These are phyloP conservation scores for Kalmanozyma brasiliensis DNA, from an alignment of 1,284 basidiomycete species.

Conservation along the genomic window DNA sequence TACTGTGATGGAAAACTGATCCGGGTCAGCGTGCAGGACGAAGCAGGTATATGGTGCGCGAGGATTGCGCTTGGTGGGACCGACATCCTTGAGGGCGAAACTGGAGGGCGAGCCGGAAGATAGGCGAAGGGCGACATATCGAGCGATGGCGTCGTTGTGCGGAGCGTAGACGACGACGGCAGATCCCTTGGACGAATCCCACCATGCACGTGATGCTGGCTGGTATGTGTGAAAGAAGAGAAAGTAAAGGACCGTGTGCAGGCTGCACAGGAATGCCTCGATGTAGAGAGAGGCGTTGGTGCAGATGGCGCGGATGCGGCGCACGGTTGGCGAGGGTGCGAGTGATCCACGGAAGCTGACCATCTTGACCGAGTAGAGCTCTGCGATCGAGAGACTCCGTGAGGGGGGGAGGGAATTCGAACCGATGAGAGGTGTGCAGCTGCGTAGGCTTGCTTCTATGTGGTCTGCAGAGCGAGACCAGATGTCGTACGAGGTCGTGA, in stretches of 20 bases:
- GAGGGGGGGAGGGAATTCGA: no score
- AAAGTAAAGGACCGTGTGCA: slow-evolving; percentile 34
- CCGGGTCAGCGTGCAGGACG: slow-evolving; percentile 40
- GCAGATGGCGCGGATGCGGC: slow-evolving; percentile 29
- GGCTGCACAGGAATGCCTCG: slow-evolving; percentile 29
- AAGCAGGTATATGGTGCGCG: slow-evolving; percentile 51
- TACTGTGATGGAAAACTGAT: slow-evolving; percentile 45
- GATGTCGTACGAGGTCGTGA: no score
- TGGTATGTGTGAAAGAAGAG: slow-evolving; percentile 32
- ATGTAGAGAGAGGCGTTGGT: slow-evolving; percentile 32
- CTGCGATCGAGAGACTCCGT: no score
- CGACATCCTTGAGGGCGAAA: slow-evolving; percentile 40
- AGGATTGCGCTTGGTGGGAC: slow-evolving; percentile 29
- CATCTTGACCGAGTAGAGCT: slow-evolving; percentile 4
- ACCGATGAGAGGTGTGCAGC: no score
- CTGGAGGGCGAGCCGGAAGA: slow-evolving; percentile 43
- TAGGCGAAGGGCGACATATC: slow-evolving; percentile 42
- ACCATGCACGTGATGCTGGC: slow-evolving; percentile 39
- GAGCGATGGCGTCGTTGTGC: slow-evolving; percentile 42
- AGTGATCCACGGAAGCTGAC: slow-evolving; percentile 34
- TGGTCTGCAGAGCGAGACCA: no score
- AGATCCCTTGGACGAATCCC: slow-evolving; percentile 41
- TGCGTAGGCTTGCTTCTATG: no score
- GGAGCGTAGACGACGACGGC: slow-evolving; percentile 50
- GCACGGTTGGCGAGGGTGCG: slow-evolving; percentile 31